Evolutionary conservation across 768 basidiomycete species (phyloP), one percentile per base, ranked within the genome.

Genomic region (Naganishia friedmannii): DNA sequence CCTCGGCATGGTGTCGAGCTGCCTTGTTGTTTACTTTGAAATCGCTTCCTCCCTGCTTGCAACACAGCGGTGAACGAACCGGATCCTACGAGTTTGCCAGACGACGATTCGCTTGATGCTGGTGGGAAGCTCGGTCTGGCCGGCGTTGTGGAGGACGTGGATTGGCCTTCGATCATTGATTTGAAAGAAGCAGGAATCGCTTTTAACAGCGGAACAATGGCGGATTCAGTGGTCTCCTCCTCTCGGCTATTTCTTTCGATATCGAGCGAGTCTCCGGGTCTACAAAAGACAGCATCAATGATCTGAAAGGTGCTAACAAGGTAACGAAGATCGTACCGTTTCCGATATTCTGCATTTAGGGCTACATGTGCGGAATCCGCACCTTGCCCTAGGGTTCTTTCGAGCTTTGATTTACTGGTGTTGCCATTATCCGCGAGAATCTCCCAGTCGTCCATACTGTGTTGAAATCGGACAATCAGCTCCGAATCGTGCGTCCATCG

Each of bases 251-350:
- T 15, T 45, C 60, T 63, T 42, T 23, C 28, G 37, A 42, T 8
- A 10, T 42, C 39, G 39, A 63, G 48, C 48, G 13, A 45, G 29
- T 42, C 60, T 12, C 21, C 17, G 19, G 60, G 15, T 29, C 60
- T 45, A 12, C 4, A 26, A 45, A 12, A 21, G 13, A 10, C n/a
- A 42, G 39, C 1, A 46, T n/a, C 21, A 39, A 34, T 58, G 10
- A 34, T 53, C 28, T 8, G 23, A 53, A 42, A 42, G 48, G 3
- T 1, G n/a, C 29, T 26, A 28, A 1, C n/a, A n/a, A n/a, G n/a
- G n/a, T n/a, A n/a, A n/a, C n/a, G n/a, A n/a, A n/a, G n/a, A n/a
- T 19, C 60, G 3, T 63, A 63, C 60, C 60, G 37, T 63, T 42
- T 42, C 26, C 60, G 37, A 29, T 63, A 63, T 15, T 63, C 60